phyloP scores from a whole-genome alignment of 2,329 filamentous ascomycete genomes.

The Botrytis squamosa region DNA sequence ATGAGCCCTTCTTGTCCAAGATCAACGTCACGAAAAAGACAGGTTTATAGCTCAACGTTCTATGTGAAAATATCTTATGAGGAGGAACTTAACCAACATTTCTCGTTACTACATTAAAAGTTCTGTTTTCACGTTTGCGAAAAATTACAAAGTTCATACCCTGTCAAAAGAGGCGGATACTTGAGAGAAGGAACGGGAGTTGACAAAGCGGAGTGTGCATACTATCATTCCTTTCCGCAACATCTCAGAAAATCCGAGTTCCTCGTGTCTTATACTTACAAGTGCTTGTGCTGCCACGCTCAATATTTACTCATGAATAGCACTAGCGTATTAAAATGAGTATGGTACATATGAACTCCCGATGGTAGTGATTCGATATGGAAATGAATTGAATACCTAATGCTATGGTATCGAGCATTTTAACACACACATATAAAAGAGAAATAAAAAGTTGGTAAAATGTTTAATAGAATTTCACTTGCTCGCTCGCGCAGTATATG shows the following conservation, averaged over 20 bases:
- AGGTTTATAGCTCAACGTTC: no score
- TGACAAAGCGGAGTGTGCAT: not conserved
- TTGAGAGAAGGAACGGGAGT: not conserved
- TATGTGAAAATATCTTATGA: no score
- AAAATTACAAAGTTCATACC: no score
- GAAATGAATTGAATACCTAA: not conserved
- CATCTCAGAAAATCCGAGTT: no score
- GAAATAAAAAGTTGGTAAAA: not conserved
- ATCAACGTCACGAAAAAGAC: no score
- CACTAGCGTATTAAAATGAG: not conserved
- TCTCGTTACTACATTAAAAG: no score
- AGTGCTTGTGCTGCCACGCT: not conserved
- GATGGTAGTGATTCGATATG: not conserved
- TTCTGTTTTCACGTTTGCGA: no score
- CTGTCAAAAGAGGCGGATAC: not conserved
- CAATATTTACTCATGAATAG: not conserved
- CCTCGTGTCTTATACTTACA: not conserved
- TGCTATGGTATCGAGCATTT: not conserved
- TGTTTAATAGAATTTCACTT: not conserved
- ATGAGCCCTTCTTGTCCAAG: no score
- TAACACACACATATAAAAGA: not conserved
- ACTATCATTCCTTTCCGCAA: not conserved
- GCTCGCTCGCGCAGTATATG: not conserved
- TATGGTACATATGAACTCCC: not conserved
- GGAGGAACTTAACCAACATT: no score